phyloP scores from a whole-genome alignment of 139 green algal genomes.

The Mesotaenium endlicherianum region DNA sequence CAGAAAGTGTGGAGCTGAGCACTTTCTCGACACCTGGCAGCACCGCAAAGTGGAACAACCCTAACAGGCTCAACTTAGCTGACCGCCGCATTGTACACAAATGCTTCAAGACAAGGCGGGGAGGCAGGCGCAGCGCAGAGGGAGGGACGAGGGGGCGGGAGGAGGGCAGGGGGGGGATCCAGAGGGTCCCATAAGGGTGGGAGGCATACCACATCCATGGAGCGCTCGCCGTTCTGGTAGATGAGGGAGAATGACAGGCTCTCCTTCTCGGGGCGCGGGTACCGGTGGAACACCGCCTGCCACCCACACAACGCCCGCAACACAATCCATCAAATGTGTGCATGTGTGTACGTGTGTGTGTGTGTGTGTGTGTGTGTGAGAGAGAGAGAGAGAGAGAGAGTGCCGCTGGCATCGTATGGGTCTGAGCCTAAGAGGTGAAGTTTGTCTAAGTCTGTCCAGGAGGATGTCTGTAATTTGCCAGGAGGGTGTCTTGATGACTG shows the following conservation, averaged over 20 bases:
- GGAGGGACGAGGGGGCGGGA: background rate
- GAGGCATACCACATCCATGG: slow-evolving; percentile 41
- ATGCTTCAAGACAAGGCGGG: background rate
- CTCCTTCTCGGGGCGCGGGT: slow-evolving; percentile 38
- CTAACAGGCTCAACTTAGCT: background rate
- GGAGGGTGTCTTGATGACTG: too few species aligned
- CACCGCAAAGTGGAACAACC: background rate
- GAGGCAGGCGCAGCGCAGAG: background rate
- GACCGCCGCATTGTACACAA: background rate
- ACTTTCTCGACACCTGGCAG: background rate
- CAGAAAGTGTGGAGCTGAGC: background rate
- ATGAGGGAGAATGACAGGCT: slow-evolving; percentile 50
- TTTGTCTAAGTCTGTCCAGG: background rate
- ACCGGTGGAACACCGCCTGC: slow-evolving; percentile 44
- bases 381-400: background rate
- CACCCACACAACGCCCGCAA: background rate
- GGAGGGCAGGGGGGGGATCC: background rate
- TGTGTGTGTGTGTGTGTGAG: background rate
- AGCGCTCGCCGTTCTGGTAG: slow-evolving; percentile 29
- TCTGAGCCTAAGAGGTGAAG: background rate
- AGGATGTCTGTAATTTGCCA: too few species aligned
- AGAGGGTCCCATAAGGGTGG: background rate
- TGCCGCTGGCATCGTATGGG: background rate
- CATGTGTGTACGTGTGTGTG: background rate
- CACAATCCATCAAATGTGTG: background rate